Conservation (phyloP, 345 rosid species). For the Camelina sativa region DNA sequence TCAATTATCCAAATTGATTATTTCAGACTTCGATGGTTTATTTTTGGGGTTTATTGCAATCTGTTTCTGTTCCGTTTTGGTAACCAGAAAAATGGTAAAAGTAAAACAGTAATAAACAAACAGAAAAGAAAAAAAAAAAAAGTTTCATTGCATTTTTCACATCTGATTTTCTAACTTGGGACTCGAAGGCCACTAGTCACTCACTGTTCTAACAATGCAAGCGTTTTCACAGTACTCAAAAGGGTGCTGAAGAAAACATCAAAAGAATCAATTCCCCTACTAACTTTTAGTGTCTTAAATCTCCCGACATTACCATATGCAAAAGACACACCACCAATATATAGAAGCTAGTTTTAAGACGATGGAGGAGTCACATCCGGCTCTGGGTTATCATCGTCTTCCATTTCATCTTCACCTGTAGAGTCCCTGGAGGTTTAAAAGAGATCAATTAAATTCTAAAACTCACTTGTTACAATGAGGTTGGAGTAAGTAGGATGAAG, state of each 20-base stretch:
- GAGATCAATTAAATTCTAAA: neutral
- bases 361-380: constrained; percentile 40
- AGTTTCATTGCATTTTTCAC: constrained; percentile 31
- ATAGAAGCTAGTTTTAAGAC: constrained; percentile 34
- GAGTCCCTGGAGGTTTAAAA: constrained; percentile 36
- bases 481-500: constrained; percentile 6
- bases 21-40: neutral
- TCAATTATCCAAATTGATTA: neutral
- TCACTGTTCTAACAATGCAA: constrained; percentile 18
- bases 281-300: constrained; percentile 14
- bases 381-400: constrained; percentile 51
- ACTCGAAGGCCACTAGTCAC: neutral
- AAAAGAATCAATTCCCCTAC: constrained; percentile 29
- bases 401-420: constrained; percentile 53
- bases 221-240: constrained; percentile 8
- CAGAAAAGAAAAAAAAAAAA: neutral
- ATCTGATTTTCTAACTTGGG: constrained; percentile 7
- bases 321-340: constrained; percentile 14
- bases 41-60: neutral
- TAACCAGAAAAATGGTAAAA: neutral
- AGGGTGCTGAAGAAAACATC: constrained; percentile 15
- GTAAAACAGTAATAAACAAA: neutral
- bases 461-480: neutral
- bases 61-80: neutral
- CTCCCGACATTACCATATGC: constrained; percentile 18